These are phyloP conservation scores for Emmonsiellopsis sp. DNA, from an alignment of 2,329 filamentous ascomycete genomes.

Conservation along the genomic window DNA sequence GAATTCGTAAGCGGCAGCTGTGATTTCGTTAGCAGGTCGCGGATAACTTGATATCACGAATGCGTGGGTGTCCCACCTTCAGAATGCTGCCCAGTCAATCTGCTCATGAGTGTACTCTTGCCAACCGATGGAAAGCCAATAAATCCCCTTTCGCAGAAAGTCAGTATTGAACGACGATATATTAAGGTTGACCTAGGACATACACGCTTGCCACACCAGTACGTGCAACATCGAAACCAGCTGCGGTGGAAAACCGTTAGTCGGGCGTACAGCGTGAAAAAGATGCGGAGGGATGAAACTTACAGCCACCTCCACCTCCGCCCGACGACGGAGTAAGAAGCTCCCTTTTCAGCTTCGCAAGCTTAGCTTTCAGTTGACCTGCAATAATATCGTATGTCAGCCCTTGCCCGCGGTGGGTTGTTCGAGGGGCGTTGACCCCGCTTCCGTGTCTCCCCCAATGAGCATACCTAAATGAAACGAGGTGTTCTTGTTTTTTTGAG, in stretches of 20 bases:
- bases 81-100: slow-evolving; percentile 88
- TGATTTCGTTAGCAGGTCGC: slow-evolving; percentile 7
- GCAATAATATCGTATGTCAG: slow-evolving; percentile 13
- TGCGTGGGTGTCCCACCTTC: slow-evolving; percentile 44
- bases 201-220: slow-evolving; percentile 90
- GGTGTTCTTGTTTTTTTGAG: slow-evolving; percentile 95
- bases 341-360: slow-evolving; percentile 95
- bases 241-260: slow-evolving; percentile 22
- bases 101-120: slow-evolving; percentile 96
- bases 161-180: background rate
- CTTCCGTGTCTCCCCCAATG: slow-evolving; percentile 4
- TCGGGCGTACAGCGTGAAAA: background rate
- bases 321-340: slow-evolving; percentile 72
- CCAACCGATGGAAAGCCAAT: slow-evolving; percentile 97
- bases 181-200: slow-evolving; percentile 19
- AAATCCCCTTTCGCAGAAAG: slow-evolving; percentile 51
- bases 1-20: slow-evolving; percentile 91
- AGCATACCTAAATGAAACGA: slow-evolving; percentile 71
- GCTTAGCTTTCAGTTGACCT: slow-evolving; percentile 90
- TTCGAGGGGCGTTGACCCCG: background rate
- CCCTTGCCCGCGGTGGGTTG: background rate
- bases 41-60: background rate
- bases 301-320: slow-evolving; percentile 67
- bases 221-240: slow-evolving; percentile 93
- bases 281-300: slow-evolving; percentile 10